These are phyloP conservation scores for Acephala macrosclerotiorum DNA, from an alignment of 2,329 filamentous ascomycete species.

Conservation along the genomic window DNA sequence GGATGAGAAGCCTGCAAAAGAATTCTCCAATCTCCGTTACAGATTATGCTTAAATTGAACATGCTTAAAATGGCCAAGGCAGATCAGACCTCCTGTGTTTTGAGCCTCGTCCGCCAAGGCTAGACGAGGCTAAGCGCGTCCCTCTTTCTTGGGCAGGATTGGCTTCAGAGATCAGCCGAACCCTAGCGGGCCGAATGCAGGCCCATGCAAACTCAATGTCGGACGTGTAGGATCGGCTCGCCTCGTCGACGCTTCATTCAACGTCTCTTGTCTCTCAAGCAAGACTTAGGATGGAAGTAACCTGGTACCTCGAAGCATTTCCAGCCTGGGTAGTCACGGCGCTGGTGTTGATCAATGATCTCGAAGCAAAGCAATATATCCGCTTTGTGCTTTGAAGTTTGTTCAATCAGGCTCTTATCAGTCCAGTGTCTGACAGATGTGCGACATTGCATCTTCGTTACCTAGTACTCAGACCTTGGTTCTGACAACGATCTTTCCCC, in stretches of 20 bases:
- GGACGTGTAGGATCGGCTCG: neutral
- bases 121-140: neutral
- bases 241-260: slow-evolving; percentile 27
- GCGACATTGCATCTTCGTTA: neutral
- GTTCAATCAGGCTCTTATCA: neutral
- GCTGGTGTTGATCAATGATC: neutral
- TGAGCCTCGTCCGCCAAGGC: slow-evolving; percentile 3
- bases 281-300: neutral
- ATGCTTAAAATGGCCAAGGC: slow-evolving; percentile 28
- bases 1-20: neutral
- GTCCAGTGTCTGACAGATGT: neutral
- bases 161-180: slow-evolving; percentile 14
- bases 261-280: slow-evolving; percentile 15
- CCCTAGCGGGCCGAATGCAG: slow-evolving; percentile 15
- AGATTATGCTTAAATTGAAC: slow-evolving; percentile 22
- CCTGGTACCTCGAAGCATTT: no score
- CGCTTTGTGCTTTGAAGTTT: neutral
- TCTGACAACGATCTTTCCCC: neutral
- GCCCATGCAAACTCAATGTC: slow-evolving; percentile 1
- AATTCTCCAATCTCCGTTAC: slow-evolving; percentile 3
- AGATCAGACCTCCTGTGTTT: slow-evolving; percentile 25
- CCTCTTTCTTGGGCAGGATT: slow-evolving; percentile 1
- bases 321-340: neutral
- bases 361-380: neutral
- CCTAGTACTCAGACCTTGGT: neutral